Conservation (phyloP, 1,284 basidiomycete genomes). For the Papiliotrema flavescens region DNA sequence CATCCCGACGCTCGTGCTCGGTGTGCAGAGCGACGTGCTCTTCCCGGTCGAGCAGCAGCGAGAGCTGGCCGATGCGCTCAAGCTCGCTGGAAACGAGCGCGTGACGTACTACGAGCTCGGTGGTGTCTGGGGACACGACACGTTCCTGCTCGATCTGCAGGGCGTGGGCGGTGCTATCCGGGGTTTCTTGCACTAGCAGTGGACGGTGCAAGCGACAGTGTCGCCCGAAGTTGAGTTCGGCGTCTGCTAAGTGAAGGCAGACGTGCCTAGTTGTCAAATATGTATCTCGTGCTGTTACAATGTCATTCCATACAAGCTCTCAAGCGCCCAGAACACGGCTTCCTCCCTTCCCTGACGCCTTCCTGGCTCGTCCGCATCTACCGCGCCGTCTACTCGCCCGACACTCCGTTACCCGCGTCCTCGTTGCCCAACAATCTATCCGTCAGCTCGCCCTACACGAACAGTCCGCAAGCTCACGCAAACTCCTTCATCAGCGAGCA, state of each 20-base stretch:
- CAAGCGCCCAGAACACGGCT: background rate
- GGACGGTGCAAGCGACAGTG: background rate
- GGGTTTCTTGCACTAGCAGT: constrained; percentile 59
- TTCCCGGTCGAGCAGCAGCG: constrained; percentile 98
- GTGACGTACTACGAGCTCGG: constrained; percentile 98
- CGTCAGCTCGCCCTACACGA: background rate
- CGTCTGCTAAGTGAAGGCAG: too few species aligned
- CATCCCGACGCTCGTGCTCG: constrained; percentile 82
- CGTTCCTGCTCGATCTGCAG: constrained; percentile 80
- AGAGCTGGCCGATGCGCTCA: constrained; percentile 87
- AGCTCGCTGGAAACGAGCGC: constrained; percentile 77
- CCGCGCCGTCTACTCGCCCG: background rate
- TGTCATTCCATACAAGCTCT: constrained; percentile 1
- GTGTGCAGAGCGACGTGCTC: constrained; percentile 93
- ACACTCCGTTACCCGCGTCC: constrained; percentile 5
- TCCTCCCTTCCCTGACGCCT: too few species aligned
- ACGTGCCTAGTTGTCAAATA: background rate
- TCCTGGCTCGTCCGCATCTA: too few species aligned
- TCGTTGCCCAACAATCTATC: constrained; percentile 15
- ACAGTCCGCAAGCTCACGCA: constrained; percentile 49
- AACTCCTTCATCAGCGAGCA: constrained; percentile 93
- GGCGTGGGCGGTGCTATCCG: constrained; percentile 75
- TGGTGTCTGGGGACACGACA: constrained; percentile 97
- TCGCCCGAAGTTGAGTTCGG: too few species aligned
- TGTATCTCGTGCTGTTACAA: background rate